Conservation (phyloP, 352 stramenopile species). For the Globisporangium ultimum region DNA sequence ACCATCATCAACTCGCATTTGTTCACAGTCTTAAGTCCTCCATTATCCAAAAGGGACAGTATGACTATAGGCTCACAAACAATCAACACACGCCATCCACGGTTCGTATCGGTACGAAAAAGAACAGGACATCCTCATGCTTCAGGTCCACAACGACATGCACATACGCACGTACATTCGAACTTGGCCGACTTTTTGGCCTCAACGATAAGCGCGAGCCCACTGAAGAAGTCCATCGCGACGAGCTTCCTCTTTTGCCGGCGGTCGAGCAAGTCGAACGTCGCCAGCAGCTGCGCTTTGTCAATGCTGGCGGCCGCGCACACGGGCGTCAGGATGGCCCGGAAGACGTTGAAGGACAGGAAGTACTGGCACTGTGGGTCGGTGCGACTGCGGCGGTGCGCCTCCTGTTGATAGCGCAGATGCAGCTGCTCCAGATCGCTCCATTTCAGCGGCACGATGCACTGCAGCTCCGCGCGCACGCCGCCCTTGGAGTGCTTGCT, state of each 20-base stretch:
- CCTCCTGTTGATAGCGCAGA: constrained; percentile 60
- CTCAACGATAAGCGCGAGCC: constrained; percentile 49
- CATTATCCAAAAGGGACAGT: constrained; percentile 59
- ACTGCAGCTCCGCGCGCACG: constrained; percentile 30
- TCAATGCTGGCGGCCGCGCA: constrained; percentile 20
- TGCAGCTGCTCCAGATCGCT: constrained; percentile 50
- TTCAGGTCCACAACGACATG: not conserved
- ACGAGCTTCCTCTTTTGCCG: constrained; percentile 24
- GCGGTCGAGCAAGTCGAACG: constrained; percentile 39
- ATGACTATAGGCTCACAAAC: constrained; percentile 32
- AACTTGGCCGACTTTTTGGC: constrained; percentile 66
- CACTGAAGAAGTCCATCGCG: constrained; percentile 61
- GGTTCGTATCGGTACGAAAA: not conserved
- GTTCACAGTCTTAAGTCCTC: constrained; percentile 52
- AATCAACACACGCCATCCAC: constrained; percentile 1
- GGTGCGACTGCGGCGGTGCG: constrained; percentile 22
- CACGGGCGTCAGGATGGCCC: constrained; percentile 33
- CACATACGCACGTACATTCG: constrained; percentile 35
- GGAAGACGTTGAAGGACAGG: constrained; percentile 45
- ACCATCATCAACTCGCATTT: constrained; percentile 61
- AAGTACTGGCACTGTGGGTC: constrained; percentile 49
- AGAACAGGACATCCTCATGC: no score
- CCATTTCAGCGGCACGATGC: constrained; percentile 49
- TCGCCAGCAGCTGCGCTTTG: constrained; percentile 40
- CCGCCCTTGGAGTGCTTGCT: constrained; percentile 47